Evolutionary conservation across 202 grass and related monocot species (phyloP), one percentile per base, ranked within the genome.

Genomic region (Digitaria exilis): DNA sequence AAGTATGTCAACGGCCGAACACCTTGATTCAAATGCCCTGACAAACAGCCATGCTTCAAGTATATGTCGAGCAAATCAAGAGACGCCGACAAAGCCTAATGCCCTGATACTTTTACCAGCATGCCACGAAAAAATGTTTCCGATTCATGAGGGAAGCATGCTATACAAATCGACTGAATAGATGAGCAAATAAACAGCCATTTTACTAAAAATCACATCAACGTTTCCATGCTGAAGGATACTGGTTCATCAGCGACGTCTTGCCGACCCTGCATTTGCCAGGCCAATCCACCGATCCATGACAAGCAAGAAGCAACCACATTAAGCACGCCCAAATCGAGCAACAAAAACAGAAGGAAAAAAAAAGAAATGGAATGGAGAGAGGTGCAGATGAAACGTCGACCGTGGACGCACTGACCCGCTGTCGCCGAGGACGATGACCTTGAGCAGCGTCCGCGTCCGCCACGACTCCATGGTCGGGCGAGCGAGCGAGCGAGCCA

Each of bases 201-300:
- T 22, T 31, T 17, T 42, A 67, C 49, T 29, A 10, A 21, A 51
- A 3, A n/a, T 13, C 13, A 21, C 21, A 4, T 42, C 21, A 59
- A 37, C 6, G 41, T 4, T 15, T 18, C 12, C 11, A 9, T 24
- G 71, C 8, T 9, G 54, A 87, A 95, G 93, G 96, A 95, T 98
- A 95, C 93, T 98, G 93, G 62, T 98, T 95, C 96, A 98, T 98
- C 81, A 98, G 64, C 52, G 96, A 98, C 63, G 96, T 98, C 96
- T 98, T 98, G 14, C 96, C 96, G 18, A 98, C 96, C 56, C 96
- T 98, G 84, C 59, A 80, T 54, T 81, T 63, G 18, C 82, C 65
- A 77, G 69, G 69, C 56, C 18, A 67, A 71, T 65, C 0, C 64
- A 48, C 1, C 2, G 71, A 35, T 15, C 31, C 55, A 72, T 35